Conservation (phyloP, 495 filamentous ascomycete species). For the Opeltia flavorubescens region DNA sequence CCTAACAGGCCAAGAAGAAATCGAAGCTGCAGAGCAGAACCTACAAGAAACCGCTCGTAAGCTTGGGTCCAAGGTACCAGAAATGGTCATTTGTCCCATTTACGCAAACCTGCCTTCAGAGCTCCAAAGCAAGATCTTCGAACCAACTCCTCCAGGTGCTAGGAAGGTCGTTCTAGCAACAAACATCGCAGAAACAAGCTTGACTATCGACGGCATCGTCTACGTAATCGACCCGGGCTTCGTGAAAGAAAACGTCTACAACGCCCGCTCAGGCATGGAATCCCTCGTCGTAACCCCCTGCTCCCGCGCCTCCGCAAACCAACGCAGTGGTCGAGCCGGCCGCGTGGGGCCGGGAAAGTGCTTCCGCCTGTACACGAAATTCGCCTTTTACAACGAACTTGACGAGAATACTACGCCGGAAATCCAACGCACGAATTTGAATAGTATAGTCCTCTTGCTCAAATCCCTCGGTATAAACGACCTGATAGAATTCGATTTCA, state of each 20-base stretch:
- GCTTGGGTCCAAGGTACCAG: constrained; percentile 66
- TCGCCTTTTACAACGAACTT: constrained; percentile 87
- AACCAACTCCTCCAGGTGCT: constrained; percentile 66
- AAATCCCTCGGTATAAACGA: constrained; percentile 91
- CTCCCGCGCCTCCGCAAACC: constrained; percentile 88
- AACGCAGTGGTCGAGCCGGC: constrained; percentile 81
- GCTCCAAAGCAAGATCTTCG: constrained; percentile 77
- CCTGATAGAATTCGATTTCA: constrained; percentile 88
- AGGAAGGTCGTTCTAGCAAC: constrained; percentile 81
- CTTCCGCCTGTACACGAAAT: constrained; percentile 90
- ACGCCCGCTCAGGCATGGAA: constrained; percentile 84
- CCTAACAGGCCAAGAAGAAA: constrained; percentile 82
- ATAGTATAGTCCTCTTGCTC: constrained; percentile 66
- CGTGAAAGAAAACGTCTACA: constrained; percentile 92
- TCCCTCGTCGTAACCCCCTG: constrained; percentile 81
- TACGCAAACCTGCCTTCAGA: constrained; percentile 83
- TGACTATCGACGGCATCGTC: constrained; percentile 83
- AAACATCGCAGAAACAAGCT: constrained; percentile 79
- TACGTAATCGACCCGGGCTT: constrained; percentile 89
- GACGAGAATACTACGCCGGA: constrained; percentile 88
- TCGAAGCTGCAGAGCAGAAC: constrained; percentile 70
- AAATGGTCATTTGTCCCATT: constrained; percentile 76
- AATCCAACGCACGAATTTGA: constrained; percentile 85
- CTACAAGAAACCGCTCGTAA: constrained; percentile 69
- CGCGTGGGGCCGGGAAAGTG: constrained; percentile 89